phyloP scores from a whole-genome alignment of 371 early-diverging fungal genomes.

The Mortierella sp. region DNA sequence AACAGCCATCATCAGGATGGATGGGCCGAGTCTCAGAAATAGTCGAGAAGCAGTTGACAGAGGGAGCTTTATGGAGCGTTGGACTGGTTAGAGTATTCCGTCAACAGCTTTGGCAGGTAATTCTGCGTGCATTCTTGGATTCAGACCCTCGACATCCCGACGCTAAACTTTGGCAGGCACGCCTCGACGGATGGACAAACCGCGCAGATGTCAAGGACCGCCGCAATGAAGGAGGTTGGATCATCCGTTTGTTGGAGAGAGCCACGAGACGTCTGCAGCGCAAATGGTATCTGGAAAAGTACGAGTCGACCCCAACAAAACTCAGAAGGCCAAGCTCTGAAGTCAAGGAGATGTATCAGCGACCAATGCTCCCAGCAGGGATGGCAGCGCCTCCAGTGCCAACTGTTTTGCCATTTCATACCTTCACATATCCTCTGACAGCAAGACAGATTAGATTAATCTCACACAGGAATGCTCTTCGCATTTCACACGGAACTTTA shows the following conservation, averaged over 20 bases:
- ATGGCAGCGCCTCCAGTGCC: slow-evolving; percentile 79
- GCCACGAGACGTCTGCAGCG: slow-evolving; percentile 73
- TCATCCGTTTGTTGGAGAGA: slow-evolving; percentile 76
- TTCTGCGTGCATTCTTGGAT: slow-evolving; percentile 57
- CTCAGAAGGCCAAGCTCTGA: slow-evolving; percentile 52
- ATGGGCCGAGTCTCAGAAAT: slow-evolving; percentile 85
- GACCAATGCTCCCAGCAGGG: slow-evolving; percentile 72
- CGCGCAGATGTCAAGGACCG: slow-evolving; percentile 53
- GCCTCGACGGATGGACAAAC: slow-evolving; percentile 30
- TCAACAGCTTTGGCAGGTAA: slow-evolving; percentile 48
- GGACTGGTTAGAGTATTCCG: slow-evolving; percentile 60
- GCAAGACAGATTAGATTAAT: slow-evolving; percentile 90
- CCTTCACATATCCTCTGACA: slow-evolving; percentile 89
- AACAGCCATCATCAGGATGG: slow-evolving; percentile 69
- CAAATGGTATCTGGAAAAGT: slow-evolving; percentile 71
- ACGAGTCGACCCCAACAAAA: slow-evolving; percentile 40
- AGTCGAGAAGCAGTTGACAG: slow-evolving; percentile 82
- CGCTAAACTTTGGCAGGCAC: slow-evolving; percentile 32
- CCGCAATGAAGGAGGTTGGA: slow-evolving; percentile 83
- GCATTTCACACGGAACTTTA: slow-evolving; percentile 79
- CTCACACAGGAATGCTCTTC: slow-evolving; percentile 86
- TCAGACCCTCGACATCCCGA: slow-evolving; percentile 47
- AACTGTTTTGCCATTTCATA: slow-evolving; percentile 94
- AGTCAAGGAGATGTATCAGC: slow-evolving; percentile 60
- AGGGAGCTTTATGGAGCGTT: slow-evolving; percentile 71